These are phyloP conservation scores for Macrolepiota dolichaula DNA, from an alignment of 768 basidiomycete species.

Conservation along the genomic window DNA sequence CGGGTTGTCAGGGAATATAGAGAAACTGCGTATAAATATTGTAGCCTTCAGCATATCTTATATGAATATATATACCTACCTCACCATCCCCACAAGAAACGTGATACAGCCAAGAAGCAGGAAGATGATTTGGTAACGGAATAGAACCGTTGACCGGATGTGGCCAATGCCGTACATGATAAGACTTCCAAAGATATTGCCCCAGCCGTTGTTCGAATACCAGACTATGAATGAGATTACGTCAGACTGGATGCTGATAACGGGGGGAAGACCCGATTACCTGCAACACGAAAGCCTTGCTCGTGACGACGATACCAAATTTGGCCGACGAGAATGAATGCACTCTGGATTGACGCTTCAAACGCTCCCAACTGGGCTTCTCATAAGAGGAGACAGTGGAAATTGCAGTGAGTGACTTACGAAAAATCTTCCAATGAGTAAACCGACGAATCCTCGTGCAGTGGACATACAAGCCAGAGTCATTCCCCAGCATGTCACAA, in stretches of 20 bases:
- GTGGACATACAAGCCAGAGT: conserved; percentile 29
- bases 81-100: conserved; percentile 20
- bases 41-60: background rate
- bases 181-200: conserved; percentile 32
- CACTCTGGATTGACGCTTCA: conserved; percentile 27
- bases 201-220: conserved; percentile 29
- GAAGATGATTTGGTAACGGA: conserved; percentile 28
- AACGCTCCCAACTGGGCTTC: conserved; percentile 28
- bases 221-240: conserved; percentile 18
- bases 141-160: conserved; percentile 21
- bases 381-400: background rate
- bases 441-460: conserved; percentile 25
- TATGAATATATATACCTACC: conserved; percentile 15
- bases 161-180: conserved; percentile 33
- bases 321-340: conserved; percentile 29
- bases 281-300: conserved; percentile 29
- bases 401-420: conserved; percentile 12
- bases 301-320: conserved; percentile 34
- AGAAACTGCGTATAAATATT: conserved; percentile 19
- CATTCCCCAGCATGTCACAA: conserved; percentile 31
- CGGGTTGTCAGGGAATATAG: conserved; percentile 30
- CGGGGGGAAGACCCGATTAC: conserved; percentile 14
- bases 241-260: background rate
- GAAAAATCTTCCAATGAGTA: conserved; percentile 29
- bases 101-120: conserved; percentile 26